Percentiles rank a stretch among this genome's conserved stretches.
These are phyloP conservation scores for Botryotinia globosa DNA, from an alignment of 2,329 filamentous ascomycete genomes.

Conservation along the genomic window DNA sequence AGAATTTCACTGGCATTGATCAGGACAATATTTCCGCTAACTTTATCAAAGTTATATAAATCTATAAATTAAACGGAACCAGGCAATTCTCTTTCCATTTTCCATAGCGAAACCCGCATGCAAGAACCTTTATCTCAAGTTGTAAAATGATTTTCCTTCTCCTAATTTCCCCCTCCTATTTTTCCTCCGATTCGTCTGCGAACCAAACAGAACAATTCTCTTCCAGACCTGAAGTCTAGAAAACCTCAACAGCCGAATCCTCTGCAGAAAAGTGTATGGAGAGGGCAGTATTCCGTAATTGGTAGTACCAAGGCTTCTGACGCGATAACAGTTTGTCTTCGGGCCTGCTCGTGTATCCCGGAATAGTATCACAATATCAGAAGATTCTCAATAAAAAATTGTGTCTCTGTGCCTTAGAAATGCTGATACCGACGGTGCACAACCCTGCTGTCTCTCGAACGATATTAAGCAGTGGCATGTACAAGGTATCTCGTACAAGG, in stretches of 20 bases:
- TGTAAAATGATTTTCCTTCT: background rate
- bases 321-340: background rate
- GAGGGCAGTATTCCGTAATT: background rate
- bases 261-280: background rate
- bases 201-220: accelerated
- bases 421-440: background rate
- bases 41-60: background rate
- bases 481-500: no score
- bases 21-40: no score
- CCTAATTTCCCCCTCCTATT: no score
- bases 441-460: background rate
- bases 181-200: accelerated
- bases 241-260: accelerated
- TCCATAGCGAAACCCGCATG: background rate
- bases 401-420: no score
- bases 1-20: background rate
- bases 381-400: background rate
- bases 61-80: no score
- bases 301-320: background rate
- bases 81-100: background rate
- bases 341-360: background rate
- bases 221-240: background rate
- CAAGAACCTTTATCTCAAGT: background rate
- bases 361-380: background rate
- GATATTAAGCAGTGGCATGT: background rate